Conservation (phyloP, 2,329 filamentous ascomycete species). For the Diplocarpon rosae region DNA sequence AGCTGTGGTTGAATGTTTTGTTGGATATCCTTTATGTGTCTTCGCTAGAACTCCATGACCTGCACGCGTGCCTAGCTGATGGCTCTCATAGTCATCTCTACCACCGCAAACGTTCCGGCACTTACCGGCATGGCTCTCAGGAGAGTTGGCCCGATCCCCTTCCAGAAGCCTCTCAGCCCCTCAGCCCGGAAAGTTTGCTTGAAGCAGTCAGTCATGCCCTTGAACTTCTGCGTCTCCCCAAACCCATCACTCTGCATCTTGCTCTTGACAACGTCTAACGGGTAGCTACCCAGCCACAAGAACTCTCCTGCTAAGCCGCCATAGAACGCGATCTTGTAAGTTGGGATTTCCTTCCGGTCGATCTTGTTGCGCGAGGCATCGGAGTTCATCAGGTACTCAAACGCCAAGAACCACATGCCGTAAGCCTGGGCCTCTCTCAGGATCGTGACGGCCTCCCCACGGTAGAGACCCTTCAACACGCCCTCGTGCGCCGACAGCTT, state of each 20-base stretch:
- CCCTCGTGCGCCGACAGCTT: slow-evolving; percentile 64
- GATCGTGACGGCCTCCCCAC: slow-evolving; percentile 77
- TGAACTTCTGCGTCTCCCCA: slow-evolving; percentile 58
- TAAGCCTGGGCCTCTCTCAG: slow-evolving; percentile 89
- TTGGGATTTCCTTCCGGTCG: slow-evolving; percentile 65
- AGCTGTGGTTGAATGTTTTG: background rate
- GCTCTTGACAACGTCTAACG: slow-evolving; percentile 95
- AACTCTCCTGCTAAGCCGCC: slow-evolving; percentile 89
- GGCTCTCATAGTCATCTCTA: slow-evolving; percentile 54
- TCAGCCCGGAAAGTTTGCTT: slow-evolving; percentile 67
- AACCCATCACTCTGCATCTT: slow-evolving; percentile 99
- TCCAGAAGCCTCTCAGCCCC: slow-evolving; percentile 83
- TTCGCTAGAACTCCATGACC: background rate
- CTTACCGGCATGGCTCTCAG: slow-evolving; percentile 94
- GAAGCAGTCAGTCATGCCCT: slow-evolving; percentile 82
- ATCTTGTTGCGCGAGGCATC: slow-evolving; percentile 71
- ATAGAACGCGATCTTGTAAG: slow-evolving; percentile 80
- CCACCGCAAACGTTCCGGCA: slow-evolving; percentile 91
- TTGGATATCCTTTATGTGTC: background rate
- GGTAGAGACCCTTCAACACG: slow-evolving; percentile 65
- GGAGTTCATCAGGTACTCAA: slow-evolving; percentile 91
- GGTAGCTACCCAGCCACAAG: slow-evolving; percentile 88
- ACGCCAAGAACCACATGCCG: slow-evolving; percentile 87
- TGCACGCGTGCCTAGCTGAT: slow-evolving; percentile 38
- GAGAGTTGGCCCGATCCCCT: slow-evolving; percentile 80